A percentile compares a stretch with the other conserved stretches of the same genome.
These are phyloP conservation scores for Tuber brumale DNA, from an alignment of 495 filamentous ascomycete species.

Conservation along the genomic window DNA sequence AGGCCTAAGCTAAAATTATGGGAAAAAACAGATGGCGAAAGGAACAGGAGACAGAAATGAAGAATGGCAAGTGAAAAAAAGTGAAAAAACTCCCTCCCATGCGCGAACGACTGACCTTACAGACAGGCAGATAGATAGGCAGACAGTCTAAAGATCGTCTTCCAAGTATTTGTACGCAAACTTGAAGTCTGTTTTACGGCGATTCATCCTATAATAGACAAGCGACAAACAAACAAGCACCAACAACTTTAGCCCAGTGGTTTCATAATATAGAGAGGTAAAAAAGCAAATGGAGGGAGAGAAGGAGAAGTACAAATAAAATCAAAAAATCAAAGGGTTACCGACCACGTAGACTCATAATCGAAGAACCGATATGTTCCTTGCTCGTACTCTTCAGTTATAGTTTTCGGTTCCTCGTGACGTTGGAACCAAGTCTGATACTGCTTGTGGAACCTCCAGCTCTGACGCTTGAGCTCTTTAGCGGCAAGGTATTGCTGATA, in stretches of 20 bases:
- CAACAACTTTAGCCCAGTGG: conserved; percentile 9
- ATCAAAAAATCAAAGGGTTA: conserved; percentile 31
- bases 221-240: conserved; percentile 32
- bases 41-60: conserved; percentile 11
- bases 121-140: not conserved
- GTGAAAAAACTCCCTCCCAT: conserved; percentile 8
- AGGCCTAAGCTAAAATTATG: not conserved
- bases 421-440: conserved; percentile 99
- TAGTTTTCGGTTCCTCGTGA: conserved; percentile 95
- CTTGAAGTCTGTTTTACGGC: conserved; percentile 95
- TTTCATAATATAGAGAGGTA: conserved; percentile 5
- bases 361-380: conserved; percentile 99
- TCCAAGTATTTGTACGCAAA: conserved; percentile 97
- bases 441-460: conserved; percentile 98
- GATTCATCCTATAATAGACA: conserved; percentile 79
- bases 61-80: conserved; percentile 9
- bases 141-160: conserved; percentile 63
- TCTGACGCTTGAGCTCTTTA: conserved; percentile 90
- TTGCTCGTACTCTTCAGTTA: conserved; percentile 97
- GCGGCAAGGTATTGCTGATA: conserved; percentile 96
- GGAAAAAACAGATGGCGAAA: conserved; percentile 4
- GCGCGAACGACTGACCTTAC: not conserved
- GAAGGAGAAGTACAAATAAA: conserved; percentile 10
- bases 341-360: conserved; percentile 98
- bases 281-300: conserved; percentile 13